These are phyloP conservation scores for Macrophomina pseudophaseolina DNA, from an alignment of 2,329 filamentous ascomycete genomes.

Conservation along the genomic window DNA sequence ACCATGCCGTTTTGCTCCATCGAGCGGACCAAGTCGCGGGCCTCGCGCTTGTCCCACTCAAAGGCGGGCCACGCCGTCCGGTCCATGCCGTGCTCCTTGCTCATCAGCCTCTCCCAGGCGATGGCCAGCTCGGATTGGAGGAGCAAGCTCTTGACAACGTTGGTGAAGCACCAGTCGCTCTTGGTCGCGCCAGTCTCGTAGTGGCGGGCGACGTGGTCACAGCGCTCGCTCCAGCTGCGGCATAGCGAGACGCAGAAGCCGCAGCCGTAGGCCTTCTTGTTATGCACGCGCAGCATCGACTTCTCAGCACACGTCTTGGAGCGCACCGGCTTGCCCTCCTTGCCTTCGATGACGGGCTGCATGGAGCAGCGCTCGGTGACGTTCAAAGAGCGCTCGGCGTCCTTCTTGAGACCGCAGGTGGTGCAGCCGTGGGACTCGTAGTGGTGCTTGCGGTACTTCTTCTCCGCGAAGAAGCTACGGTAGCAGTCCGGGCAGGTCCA, in stretches of 20 bases:
- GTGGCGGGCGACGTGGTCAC: conserved; percentile 71
- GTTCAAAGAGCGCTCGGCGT: background rate
- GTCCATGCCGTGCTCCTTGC: conserved; percentile 61
- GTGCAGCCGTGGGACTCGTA: conserved; percentile 67
- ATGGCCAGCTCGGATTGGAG: conserved; percentile 67
- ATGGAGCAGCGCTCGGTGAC: conserved; percentile 12
- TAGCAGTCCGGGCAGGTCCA: conserved; percentile 72
- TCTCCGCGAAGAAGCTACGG: conserved; percentile 70
- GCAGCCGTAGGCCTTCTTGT: conserved; percentile 71
- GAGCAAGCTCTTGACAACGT: conserved; percentile 70
- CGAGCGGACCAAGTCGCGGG: conserved; percentile 67
- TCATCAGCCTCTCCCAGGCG: conserved; percentile 65
- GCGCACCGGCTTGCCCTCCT: conserved; percentile 12
- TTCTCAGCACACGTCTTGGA: conserved; percentile 23
- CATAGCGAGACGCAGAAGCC: conserved; percentile 70
- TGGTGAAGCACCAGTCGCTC: conserved; percentile 71
- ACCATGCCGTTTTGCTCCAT: conserved; percentile 64
- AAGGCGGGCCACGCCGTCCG: conserved; percentile 48
- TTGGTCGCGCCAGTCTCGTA: conserved; percentile 65
- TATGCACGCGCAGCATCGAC: conserved; percentile 50
- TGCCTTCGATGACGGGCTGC: conserved; percentile 18
- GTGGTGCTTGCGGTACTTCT: conserved; percentile 72
- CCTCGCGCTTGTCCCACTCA: conserved; percentile 68
- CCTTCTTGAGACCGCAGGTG: conserved; percentile 63
- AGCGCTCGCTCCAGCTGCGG: conserved; percentile 68